Evolutionary conservation across 352 stramenopile species (phyloP).

Genomic region (Phytophthora citrophthora): DNA sequence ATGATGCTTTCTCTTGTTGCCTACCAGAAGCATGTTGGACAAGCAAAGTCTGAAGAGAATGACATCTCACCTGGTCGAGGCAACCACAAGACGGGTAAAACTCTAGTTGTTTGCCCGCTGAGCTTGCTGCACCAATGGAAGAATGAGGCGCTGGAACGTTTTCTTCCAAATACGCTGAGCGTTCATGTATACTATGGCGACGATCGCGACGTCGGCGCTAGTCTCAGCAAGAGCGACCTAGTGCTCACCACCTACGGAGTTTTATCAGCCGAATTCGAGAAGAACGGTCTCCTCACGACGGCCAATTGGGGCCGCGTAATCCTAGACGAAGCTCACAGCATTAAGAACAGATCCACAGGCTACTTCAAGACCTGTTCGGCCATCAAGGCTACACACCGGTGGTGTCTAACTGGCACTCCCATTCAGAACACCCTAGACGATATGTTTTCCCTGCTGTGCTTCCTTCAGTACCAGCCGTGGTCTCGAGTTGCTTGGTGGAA

Average conservation of each 20-base stretch:
- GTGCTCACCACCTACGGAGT: slow-evolving; percentile 89
- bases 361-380: slow-evolving; percentile 73
- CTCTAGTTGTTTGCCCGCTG: slow-evolving; percentile 87
- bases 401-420: slow-evolving; percentile 92
- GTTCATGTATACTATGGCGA: slow-evolving; percentile 81
- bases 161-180: slow-evolving; percentile 53
- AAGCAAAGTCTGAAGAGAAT: slow-evolving; percentile 9
- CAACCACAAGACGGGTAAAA: slow-evolving; percentile 41
- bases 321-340: slow-evolving; percentile 92
- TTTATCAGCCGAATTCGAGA: slow-evolving; percentile 72
- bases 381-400: slow-evolving; percentile 71
- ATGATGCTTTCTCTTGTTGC: slow-evolving; percentile 76
- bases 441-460: slow-evolving; percentile 86
- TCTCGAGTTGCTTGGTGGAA: slow-evolving; percentile 84
- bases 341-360: slow-evolving; percentile 87
- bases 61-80: slow-evolving; percentile 2
- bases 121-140: slow-evolving; percentile 92
- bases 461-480: slow-evolving; percentile 89
- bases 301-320: slow-evolving; percentile 87
- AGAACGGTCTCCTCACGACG: slow-evolving; percentile 43
- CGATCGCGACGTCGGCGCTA: slow-evolving; percentile 39
- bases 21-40: slow-evolving; percentile 56
- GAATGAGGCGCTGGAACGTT: slow-evolving; percentile 77
- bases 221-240: slow-evolving; percentile 59
- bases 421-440: slow-evolving; percentile 92